Base-by-base conservation (phyloP, 371 early-diverging fungal genomes). In the Mortierella sp. region DNA sequence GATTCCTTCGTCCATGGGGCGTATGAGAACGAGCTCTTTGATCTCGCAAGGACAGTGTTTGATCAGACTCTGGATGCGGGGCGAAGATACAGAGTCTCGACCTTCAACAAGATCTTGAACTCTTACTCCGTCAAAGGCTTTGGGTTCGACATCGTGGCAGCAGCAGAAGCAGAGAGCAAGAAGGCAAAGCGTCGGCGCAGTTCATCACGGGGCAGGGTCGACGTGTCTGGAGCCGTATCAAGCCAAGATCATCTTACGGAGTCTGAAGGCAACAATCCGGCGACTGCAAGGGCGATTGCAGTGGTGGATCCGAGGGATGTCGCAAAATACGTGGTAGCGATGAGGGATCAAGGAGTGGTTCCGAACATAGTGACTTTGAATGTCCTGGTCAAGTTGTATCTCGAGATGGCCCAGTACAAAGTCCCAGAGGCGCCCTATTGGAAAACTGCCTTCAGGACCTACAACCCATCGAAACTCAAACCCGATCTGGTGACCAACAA, bases 401-500 rank as follows among this genome's bases (percentile, higher is more conserved):
- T 86, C n/a, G 87, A 86, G 71, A 82, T 86, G 80, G 70, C 68
- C 0, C 77, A 75, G 46, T 79, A 82, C 54, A 79, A 70, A 12
- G 80, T 86, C 41, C 27, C 55, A 1, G 78, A 68, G 24, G 75
- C 87, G 3, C 87, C 83, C 2, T 8, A 41, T 1, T 86, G 87
- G 87, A 79, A 38, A 32, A 27, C 70, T 4, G 87, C 77, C 0
- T 86, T 86, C 74, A 74, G 12, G 41, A 74, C 68, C 32, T 82
- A 82, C 60, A 86, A 86, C 41, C 87, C 87, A 4, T 78, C 83
- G 27, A 81, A 82, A 11, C 78, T 93, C 11, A 70, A 85, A 24
- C 89, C 90, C 7, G 92, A 93, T 72, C 44, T 88, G n/a, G 84
- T 83, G 56, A 91, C 91, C 0, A 89, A 92, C 83, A 91, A 90